phyloP scores from a whole-genome alignment of 2,329 filamentous ascomycete genomes.

The Trichoderma sp. region DNA sequence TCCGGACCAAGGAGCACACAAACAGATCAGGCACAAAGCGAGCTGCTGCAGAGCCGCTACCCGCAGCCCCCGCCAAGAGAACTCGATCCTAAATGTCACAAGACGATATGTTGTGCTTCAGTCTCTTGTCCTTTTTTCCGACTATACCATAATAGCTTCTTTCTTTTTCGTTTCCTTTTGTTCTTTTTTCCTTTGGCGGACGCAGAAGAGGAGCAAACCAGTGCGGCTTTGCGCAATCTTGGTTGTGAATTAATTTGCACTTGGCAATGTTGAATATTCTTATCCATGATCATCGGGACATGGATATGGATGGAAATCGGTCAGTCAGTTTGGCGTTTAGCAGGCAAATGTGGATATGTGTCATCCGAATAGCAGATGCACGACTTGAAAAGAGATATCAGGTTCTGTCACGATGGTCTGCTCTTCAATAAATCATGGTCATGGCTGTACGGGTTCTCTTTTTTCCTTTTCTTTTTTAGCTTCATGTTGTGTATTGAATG shows the following conservation, averaged over 20 bases:
- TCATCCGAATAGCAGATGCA: constrained; percentile 21
- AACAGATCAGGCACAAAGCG: constrained; percentile 50
- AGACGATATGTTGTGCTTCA: not conserved
- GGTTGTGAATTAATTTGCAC: constrained; percentile 14
- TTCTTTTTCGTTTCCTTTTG: not conserved
- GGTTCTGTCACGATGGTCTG: constrained; percentile 19
- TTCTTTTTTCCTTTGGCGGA: not conserved
- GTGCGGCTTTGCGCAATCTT: not conserved
- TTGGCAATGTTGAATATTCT: constrained; percentile 22
- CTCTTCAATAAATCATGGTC: constrained; percentile 19
- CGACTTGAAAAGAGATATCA: constrained; percentile 19
- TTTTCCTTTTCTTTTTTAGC: not conserved
- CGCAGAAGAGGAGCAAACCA: constrained; percentile 1
- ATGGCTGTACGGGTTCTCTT: constrained; percentile 9
- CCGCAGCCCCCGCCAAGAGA: constrained; percentile 38
- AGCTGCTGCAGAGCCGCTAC: constrained; percentile 35
- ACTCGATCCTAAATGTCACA: constrained; percentile 35
- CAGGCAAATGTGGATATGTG: constrained; percentile 22
- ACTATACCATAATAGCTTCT: constrained; percentile 22
- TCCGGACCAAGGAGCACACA: constrained; percentile 59
- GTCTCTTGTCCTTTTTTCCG: not conserved
- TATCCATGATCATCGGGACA: constrained; percentile 14
- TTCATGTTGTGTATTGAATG: constrained; percentile 15
- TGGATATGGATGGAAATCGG: constrained; percentile 20
- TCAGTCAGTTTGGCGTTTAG: constrained; percentile 20